These are phyloP conservation scores for Trichoderma atrobrunneum DNA, from an alignment of 2,329 filamentous ascomycete species.

Conservation along the genomic window DNA sequence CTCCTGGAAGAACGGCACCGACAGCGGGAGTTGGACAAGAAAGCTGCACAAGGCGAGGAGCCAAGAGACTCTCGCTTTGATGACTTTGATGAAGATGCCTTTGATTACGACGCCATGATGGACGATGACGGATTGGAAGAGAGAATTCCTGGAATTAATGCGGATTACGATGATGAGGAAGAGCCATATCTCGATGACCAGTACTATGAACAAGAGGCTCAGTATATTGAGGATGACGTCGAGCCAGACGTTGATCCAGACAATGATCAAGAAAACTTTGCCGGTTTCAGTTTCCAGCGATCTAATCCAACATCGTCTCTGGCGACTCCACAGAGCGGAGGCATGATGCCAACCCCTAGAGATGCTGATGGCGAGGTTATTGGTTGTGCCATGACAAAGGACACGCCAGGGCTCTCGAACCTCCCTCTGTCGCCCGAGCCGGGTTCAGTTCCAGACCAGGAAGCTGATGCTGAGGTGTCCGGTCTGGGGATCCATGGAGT, in stretches of 20 bases:
- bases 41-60: constrained; percentile 40
- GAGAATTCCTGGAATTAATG: constrained; percentile 59
- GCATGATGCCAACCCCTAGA: constrained; percentile 50
- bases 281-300: constrained; percentile 57
- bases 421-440: constrained; percentile 18
- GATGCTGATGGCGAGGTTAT: constrained; percentile 53
- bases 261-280: constrained; percentile 59
- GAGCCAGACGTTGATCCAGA: constrained; percentile 50
- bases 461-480: constrained; percentile 26
- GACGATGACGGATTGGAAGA: constrained; percentile 66
- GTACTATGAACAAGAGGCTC: constrained; percentile 26
- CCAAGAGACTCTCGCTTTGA: constrained; percentile 55
- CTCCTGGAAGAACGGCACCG: constrained; percentile 70
- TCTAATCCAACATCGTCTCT: constrained; percentile 52
- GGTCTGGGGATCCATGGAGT: constrained; percentile 46
- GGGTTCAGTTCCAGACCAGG: not conserved
- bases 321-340: constrained; percentile 48
- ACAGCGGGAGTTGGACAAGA: constrained; percentile 62
- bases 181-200: constrained; percentile 35
- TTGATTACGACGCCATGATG: constrained; percentile 63
- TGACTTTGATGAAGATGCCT: constrained; percentile 59
- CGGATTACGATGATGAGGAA: constrained; percentile 45
- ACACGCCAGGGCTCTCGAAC: constrained; percentile 34
- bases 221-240: constrained; percentile 26
- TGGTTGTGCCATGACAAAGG: constrained; percentile 54